Evolutionary conservation across 1,284 basidiomycete species (phyloP), one percentile per base, ranked within the genome.

Genomic region (Microbotryum silenes-acaulis): DNA sequence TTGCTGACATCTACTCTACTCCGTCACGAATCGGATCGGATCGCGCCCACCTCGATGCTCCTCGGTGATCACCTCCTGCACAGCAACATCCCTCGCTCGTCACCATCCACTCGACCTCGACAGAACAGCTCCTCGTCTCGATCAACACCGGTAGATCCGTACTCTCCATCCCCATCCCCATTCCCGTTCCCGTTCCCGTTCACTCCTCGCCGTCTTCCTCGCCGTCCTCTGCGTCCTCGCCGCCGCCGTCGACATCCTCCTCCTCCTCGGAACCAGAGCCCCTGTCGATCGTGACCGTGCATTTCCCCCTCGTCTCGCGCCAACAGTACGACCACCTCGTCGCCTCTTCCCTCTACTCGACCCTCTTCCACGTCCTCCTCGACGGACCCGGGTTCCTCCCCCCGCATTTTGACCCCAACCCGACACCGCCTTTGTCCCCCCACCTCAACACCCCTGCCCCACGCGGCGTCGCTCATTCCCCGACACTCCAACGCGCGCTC

Each of bases 361-460:
- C 46, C 9, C 57, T 64, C 18, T 66, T 66, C 59, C 12, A 21
- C 8, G 56, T 68, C 54, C 56, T 68, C 47, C 48, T 68, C 60
- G 58, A 62, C 44, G 56, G 60, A 4, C 62, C 62, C 3, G 27
- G 27, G 6, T 68, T 59, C 54, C 58, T 55, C 0, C 44, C 51
- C 0, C 67, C 67, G 0, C 57, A 54, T 9, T 68, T 68, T 8
- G 63, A 67, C 20, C 54, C 62, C 1, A 44, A 60, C 55, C 12
- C 46, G 1, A 4, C 29, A 5, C 14, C 23, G 21, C 14, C 45
- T 5, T 4, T n/a, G 8, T 42, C n/a, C 23, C 31, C 54, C 12
- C 12, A n/a, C 2, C 20, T 42, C 1, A 25, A 16, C 18, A 16
- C 27, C 44, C 23, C 23, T 4, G 49, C 61, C 48, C 10, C 27